A percentile compares a stretch with the other conserved stretches of the same genome.
phyloP scores from a whole-genome alignment of 306 rosid genomes.

The Sphenostylis stenocarpa region DNA sequence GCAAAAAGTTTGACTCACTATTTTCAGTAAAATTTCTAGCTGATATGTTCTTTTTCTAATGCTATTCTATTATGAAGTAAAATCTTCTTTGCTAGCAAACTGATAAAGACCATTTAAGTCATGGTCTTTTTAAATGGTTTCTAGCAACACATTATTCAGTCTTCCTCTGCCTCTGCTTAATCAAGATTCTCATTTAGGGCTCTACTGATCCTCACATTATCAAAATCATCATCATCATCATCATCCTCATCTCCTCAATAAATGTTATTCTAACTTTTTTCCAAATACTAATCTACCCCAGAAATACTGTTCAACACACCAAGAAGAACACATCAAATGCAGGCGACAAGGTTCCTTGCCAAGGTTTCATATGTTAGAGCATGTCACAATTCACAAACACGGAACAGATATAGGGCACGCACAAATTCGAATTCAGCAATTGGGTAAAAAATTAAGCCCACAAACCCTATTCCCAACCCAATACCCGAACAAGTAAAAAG shows the following conservation, averaged over 20 bases:
- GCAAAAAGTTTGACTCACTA: not conserved
- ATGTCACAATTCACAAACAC: not conserved
- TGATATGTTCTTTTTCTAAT: not conserved
- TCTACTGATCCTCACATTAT: not conserved
- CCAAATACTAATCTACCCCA: not conserved
- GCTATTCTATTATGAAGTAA: not conserved
- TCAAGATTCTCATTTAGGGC: not conserved
- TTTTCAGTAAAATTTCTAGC: not conserved
- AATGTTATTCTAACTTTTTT: not conserved
- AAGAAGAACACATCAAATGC: not conserved
- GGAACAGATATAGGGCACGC: not conserved
- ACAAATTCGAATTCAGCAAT: conserved; percentile 13
- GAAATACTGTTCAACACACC: not conserved
- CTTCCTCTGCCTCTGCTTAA: not conserved
- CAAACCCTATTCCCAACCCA: conserved; percentile 13
- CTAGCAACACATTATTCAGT: not conserved
- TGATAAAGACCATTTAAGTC: not conserved
- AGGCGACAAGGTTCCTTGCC: not conserved
- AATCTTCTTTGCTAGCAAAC: not conserved
- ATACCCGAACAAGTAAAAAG: not conserved
- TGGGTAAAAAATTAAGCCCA: not conserved
- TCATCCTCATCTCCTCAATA: not conserved
- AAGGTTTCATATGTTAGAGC: conserved; percentile 13
- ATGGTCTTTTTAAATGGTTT: not conserved
- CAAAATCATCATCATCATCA: not conserved